Base-by-base conservation (phyloP, 2,329 filamentous ascomycete genomes). In the Ascochyta clinopodiicola region DNA sequence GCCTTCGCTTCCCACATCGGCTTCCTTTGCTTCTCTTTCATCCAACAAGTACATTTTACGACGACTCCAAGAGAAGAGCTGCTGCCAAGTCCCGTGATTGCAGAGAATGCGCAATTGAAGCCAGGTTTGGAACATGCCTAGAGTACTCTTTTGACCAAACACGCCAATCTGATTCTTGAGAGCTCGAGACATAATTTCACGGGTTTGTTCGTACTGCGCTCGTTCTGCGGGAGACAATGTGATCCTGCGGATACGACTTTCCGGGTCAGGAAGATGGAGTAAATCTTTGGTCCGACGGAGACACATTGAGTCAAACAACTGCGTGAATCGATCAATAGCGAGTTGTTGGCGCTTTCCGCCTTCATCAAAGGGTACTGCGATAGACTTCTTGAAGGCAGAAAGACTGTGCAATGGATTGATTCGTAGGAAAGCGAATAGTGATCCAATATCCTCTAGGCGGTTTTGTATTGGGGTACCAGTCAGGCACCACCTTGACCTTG, bases 391-490 rank as follows among this genome's bases (percentile, higher is more conserved):
- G 54, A 83, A 83, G 4, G 61, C 69, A 1, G 71, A 63, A 4
- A 74, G 55, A n/a, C 67, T 77, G 29, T 78, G 67, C 53, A 83
- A 80, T 1, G 76, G 78, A 19, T 70, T 68, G 1, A 78, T 73
- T 38, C 74, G 68, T 21, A 85, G 63, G 57, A 85, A 85, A 1
- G 77, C 73, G 37, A 84, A 76, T 0, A 86, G 70, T 0, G 82
- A 75, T 0, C 80, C 82, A 3, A 85, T 75, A 44, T 86, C 83
- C 6, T 80, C 78, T 0, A 85, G 71, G 2, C 70, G 72, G 58
- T 85, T 85, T 53, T 85, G 83, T 22, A 85, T 80, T 0, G 82
- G 83, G 0, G 71, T 73, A 2, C 70, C 67, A 2, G 69, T 73
- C 2, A 71, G 46, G 54, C 68, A 72, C 70, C 83, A 86, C 8